phyloP scores from a whole-genome alignment of 768 basidiomycete genomes.

The Leucogyrophana mollusca region DNA sequence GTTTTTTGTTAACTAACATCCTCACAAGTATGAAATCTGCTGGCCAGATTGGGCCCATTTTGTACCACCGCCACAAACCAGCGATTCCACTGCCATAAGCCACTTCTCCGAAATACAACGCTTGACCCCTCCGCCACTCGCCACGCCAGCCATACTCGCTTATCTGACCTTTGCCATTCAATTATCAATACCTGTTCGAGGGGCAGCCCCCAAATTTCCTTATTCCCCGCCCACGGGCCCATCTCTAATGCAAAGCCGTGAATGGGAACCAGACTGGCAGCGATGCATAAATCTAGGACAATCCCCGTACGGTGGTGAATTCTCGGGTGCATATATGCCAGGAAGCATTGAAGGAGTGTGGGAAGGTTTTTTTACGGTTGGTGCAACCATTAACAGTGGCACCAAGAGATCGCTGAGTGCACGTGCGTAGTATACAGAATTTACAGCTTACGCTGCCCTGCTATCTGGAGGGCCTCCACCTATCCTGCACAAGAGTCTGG shows the following conservation, averaged over 20 bases:
- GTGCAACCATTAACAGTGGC: constrained; percentile 19
- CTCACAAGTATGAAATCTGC: constrained; percentile 58
- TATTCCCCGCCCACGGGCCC: background rate
- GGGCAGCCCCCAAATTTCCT: constrained; percentile 12
- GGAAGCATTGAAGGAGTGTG: constrained; percentile 77
- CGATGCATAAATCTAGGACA: constrained; percentile 44
- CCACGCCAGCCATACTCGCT: constrained; percentile 69
- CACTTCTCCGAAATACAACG: constrained; percentile 47
- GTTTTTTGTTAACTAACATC: constrained; percentile 6
- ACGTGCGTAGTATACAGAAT: constrained; percentile 67
- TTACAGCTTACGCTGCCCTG: constrained; percentile 77
- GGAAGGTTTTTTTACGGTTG: constrained; percentile 77
- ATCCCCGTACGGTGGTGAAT: constrained; percentile 27
- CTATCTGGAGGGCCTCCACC: constrained; percentile 66
- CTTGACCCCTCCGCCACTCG: constrained; percentile 59
- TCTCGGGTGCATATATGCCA: constrained; percentile 51
- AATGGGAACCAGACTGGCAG: constrained; percentile 75
- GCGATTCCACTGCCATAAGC: constrained; percentile 17
- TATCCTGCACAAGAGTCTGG: constrained; percentile 67
- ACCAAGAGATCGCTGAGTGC: background rate
- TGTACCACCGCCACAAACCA: constrained; percentile 29
- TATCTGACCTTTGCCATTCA: constrained; percentile 54
- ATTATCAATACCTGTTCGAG: constrained; percentile 7
- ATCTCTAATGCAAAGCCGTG: constrained; percentile 33
- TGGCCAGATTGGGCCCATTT: constrained; percentile 60